Conservation (phyloP, 306 rosid species). For the Trichosanthes truncata region DNA sequence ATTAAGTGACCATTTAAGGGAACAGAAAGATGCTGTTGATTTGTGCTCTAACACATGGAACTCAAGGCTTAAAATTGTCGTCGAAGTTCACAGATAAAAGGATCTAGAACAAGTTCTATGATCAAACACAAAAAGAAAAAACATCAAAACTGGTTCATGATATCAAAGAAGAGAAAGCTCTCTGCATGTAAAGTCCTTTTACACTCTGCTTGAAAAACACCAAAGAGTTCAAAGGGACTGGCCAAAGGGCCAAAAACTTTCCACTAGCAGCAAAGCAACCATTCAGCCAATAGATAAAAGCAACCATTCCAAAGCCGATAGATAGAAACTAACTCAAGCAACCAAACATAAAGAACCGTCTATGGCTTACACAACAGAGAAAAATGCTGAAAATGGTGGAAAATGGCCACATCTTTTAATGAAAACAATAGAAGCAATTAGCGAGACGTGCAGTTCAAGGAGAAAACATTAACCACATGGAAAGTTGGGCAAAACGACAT, state of each 20-base stretch:
- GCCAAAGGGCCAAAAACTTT: neutral
- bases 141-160: neutral
- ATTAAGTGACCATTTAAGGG: neutral
- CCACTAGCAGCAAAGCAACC: neutral
- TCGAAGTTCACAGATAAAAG: neutral
- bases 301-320: neutral
- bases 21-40: neutral
- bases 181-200: neutral
- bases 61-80: neutral
- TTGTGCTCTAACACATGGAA: neutral
- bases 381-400: neutral
- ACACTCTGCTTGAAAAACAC: neutral
- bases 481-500: neutral
- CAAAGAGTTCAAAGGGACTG: neutral
- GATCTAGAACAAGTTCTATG: neutral
- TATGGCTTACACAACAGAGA: neutral
- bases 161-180: neutral
- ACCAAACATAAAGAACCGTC: neutral
- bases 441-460: neutral
- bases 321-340: neutral
- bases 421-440: neutral
- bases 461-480: neutral
- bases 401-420: neutral
- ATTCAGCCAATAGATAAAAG: too few relatives aligned
- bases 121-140: neutral